phyloP scores from a whole-genome alignment of 257 asterid species.

The Solanum tacnaense region DNA sequence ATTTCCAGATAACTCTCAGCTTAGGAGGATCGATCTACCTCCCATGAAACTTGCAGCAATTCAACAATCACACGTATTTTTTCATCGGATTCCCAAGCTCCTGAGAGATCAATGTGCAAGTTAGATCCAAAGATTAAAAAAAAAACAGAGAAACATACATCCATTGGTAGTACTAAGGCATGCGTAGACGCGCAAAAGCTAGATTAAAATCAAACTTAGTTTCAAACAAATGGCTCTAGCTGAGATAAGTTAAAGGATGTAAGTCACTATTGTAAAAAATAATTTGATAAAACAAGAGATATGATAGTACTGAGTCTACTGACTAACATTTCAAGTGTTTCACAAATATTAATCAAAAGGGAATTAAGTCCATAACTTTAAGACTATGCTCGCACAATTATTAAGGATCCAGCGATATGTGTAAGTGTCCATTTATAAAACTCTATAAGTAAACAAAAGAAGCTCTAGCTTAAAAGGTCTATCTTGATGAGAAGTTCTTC shows the following conservation, averaged over 20 bases:
- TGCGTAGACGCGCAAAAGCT: not conserved
- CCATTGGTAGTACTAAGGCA: not conserved
- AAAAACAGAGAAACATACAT: not conserved
- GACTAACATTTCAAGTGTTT: not conserved
- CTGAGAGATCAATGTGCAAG: not conserved
- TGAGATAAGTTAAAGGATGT: not conserved
- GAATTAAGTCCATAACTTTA: not conserved
- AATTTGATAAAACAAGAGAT: not conserved
- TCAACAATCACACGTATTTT: not conserved
- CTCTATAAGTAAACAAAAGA: not conserved
- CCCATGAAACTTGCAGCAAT: not conserved
- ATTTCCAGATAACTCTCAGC: not conserved
- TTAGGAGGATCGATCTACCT: not conserved
- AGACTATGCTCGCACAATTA: not conserved
- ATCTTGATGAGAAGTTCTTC: not conserved
- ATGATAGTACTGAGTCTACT: not conserved
- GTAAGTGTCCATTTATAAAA: not conserved
- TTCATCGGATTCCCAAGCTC: slow-evolving; percentile 27
- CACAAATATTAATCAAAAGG: not conserved
- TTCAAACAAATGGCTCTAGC: not conserved
- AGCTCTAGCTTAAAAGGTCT: not conserved
- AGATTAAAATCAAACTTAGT: not conserved
- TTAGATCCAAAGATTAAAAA: not conserved
- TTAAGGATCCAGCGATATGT: not conserved
- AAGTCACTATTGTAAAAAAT: not conserved